Percentiles rank a stretch among this genome's conserved stretches.
These are phyloP conservation scores for Aspergillus olivimuriae DNA, from an alignment of 495 filamentous ascomycete species.

Conservation along the genomic window DNA sequence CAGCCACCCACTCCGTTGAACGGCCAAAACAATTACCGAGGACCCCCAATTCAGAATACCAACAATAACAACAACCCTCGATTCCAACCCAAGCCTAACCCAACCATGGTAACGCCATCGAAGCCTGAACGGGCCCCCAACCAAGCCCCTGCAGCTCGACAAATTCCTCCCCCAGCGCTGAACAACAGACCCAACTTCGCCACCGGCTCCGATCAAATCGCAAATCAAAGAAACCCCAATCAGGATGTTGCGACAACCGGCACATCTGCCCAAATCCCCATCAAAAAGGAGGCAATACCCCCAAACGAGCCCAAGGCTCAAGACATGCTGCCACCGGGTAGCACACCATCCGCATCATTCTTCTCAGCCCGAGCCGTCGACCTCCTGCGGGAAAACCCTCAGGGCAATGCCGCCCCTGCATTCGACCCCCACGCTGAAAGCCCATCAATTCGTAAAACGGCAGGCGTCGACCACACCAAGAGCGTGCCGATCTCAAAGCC, in stretches of 20 bases:
- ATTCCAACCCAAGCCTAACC: slow-evolving; percentile 15
- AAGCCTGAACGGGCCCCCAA: slow-evolving; percentile 36
- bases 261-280: slow-evolving; percentile 11
- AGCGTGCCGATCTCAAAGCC: slow-evolving; percentile 56
- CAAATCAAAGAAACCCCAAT: slow-evolving; percentile 15
- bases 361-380: slow-evolving; percentile 69
- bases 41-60: slow-evolving; percentile 12
- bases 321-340: slow-evolving; percentile 23
- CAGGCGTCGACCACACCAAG: slow-evolving; percentile 76
- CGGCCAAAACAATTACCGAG: slow-evolving; percentile 18
- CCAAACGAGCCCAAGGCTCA: slow-evolving; percentile 22
- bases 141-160: slow-evolving; percentile 17
- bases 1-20: slow-evolving; percentile 27
- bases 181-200: slow-evolving; percentile 19
- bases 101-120: slow-evolving; percentile 32
- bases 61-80: slow-evolving; percentile 6
- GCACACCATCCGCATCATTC: slow-evolving; percentile 45
- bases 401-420: slow-evolving; percentile 41
- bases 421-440: slow-evolving; percentile 83
- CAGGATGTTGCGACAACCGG: slow-evolving; percentile 14
- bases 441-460: slow-evolving; percentile 82
- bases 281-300: slow-evolving; percentile 23
- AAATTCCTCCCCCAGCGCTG: slow-evolving; percentile 15
- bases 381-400: slow-evolving; percentile 39
- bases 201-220: slow-evolving; percentile 8